A percentile compares a stretch with the other conserved stretches of the same genome.
Evolutionary conservation across 1,139 yeast genomes (phyloP).

Genomic region (Candida mesenterica): DNA sequence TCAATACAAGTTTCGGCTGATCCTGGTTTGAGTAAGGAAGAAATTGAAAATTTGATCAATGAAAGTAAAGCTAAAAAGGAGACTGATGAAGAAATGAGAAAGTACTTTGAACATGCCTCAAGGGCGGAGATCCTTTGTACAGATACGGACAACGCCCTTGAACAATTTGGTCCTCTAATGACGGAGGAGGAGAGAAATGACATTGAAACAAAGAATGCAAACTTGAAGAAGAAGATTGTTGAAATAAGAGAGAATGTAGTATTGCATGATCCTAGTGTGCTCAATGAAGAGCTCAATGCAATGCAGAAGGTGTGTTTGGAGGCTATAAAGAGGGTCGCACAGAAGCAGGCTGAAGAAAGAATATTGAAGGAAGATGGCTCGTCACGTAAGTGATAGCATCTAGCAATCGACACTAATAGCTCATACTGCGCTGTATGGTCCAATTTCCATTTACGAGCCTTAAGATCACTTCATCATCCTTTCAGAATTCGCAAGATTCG

Average conservation of each 20-base stretch:
- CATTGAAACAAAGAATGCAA: slow-evolving; percentile 28
- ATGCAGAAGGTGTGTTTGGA: slow-evolving; percentile 51
- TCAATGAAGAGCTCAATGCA: slow-evolving; percentile 46
- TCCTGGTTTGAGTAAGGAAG: slow-evolving; percentile 65
- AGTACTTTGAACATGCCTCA: slow-evolving; percentile 46
- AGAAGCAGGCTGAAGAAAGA: slow-evolving; percentile 40
- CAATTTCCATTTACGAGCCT: not conserved
- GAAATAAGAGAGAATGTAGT: slow-evolving; percentile 40
- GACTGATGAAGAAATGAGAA: slow-evolving; percentile 42
- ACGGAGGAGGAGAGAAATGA: slow-evolving; percentile 34
- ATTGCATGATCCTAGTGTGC: slow-evolving; percentile 33
- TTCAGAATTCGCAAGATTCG: too few species aligned
- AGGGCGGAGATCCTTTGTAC: slow-evolving; percentile 56
- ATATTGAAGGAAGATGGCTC: slow-evolving; percentile 12
- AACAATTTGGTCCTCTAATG: slow-evolving; percentile 44
- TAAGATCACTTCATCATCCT: too few species aligned
- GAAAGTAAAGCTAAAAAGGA: slow-evolving; percentile 47
- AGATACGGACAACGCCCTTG: slow-evolving; percentile 53
- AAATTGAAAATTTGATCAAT: slow-evolving; percentile 53
- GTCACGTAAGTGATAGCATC: too few species aligned
- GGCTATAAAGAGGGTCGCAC: slow-evolving; percentile 54
- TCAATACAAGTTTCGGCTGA: slow-evolving; percentile 72
- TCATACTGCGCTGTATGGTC: too few species aligned
- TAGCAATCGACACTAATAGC: not conserved
- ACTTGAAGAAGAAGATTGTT: slow-evolving; percentile 42